Percentiles rank a stretch among this genome's conserved stretches.
Conservation (phyloP, 2,329 filamentous ascomycete genomes). For the Zymoseptoria pseudotritici region DNA sequence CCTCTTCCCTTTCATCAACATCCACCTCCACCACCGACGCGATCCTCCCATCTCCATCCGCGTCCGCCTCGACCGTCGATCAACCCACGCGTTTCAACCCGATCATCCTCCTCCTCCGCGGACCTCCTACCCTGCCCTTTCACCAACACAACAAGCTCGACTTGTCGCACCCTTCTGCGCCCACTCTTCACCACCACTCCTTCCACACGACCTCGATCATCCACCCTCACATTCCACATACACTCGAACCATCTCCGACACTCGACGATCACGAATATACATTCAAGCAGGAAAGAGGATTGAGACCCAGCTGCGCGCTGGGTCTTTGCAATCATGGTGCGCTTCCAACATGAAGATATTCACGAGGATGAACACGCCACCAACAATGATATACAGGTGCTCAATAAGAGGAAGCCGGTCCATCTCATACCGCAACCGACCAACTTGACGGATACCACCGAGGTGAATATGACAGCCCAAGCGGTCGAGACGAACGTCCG, state of each 20-base stretch:
- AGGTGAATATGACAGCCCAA: slow-evolving; percentile 52
- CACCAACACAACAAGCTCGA: background rate
- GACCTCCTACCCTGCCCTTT: background rate
- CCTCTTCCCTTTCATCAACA: background rate
- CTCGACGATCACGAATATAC: background rate
- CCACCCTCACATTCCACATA: slow-evolving; percentile 63
- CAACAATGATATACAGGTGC: slow-evolving; percentile 54
- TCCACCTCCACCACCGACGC: background rate
- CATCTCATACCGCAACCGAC: slow-evolving; percentile 65
- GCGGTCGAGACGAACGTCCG: slow-evolving; percentile 9
- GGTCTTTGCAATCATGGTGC: slow-evolving; percentile 18
- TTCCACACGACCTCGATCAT: slow-evolving; percentile 26
- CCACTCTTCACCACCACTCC: background rate
- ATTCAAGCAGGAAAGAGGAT: background rate
- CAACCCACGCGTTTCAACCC: background rate
- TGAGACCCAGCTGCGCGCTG: slow-evolving; percentile 18
- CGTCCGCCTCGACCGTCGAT: background rate
- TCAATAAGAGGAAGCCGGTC: slow-evolving; percentile 94
- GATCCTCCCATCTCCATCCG: slow-evolving; percentile 60
- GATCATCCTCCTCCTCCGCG: background rate
- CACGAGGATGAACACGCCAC: slow-evolving; percentile 4
- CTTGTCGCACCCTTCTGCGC: background rate
- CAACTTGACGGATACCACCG: slow-evolving; percentile 71
- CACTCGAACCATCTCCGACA: background rate
- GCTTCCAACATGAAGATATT: slow-evolving; percentile 4